Evolutionary conservation across 257 asterid genomes (phyloP), one percentile per base, ranked within the genome.

Genomic region (Cordia subcordata): DNA sequence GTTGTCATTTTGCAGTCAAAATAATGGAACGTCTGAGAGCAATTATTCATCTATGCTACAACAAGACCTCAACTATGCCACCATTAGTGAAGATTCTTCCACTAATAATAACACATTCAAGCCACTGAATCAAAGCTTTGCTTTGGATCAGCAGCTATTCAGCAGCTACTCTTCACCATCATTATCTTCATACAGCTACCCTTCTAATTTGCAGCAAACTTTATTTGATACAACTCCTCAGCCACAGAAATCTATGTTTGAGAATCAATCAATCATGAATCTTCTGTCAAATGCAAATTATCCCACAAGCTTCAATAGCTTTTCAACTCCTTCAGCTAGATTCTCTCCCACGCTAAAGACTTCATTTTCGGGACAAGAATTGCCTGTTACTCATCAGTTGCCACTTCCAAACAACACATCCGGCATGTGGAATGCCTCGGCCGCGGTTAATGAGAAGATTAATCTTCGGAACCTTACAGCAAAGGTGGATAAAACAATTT

Each of bases 1-100:
- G 61, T 81, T 88, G 90, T 73, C 83, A 66, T 81, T 38, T 79
- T 82, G 79, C 73, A 79, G 93, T 18, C 63, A 72, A 65, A 76
- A 60, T 51, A 72, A 50, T 70, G 87, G 65, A 68, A 81, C 70
- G 65, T 69, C 68, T 14, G 75, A 69, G 22, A 38, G 49, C 38
- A 80, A 64, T 72, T 77, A 82, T 78, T 68, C 72, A 40, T 57
- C 74, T 38, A 70, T 81, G 5, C 54, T 72, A 12, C 73, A 74
- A 70, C 49, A 72, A 65, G 53, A 51, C 72, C 69, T 59, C 22
- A 70, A 71, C 52, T 67, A 72, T 35, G 61, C 33, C 37, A 19
- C 55, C n/a, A 16, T 15, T 12, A 50, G 61, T 15, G 49, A 58
- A 56, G 75, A 79, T 51, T 73, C 69, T 37, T 66, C 72, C 56